These are phyloP conservation scores for Venturia asperata DNA, from an alignment of 2,329 filamentous ascomycete species.

Conservation along the genomic window DNA sequence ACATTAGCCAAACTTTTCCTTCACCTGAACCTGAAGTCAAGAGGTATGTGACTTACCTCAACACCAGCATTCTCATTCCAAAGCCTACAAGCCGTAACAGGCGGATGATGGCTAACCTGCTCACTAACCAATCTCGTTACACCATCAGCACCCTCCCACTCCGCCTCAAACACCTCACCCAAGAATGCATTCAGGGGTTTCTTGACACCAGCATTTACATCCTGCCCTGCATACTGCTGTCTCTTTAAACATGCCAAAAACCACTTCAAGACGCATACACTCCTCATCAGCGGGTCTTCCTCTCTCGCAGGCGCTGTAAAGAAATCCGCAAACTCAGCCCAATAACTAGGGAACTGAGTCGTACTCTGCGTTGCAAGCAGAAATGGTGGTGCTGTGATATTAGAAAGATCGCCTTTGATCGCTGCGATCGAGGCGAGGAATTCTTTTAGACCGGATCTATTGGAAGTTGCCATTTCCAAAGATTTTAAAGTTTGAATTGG, in stretches of 20 bases:
- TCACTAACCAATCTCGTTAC: conserved; percentile 38
- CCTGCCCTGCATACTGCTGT: conserved; percentile 43
- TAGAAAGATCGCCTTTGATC: conserved; percentile 40
- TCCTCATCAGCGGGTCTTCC: conserved; percentile 34
- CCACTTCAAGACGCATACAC: conserved; percentile 43
- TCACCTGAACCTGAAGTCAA: conserved; percentile 15
- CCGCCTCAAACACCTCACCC: conserved; percentile 42
- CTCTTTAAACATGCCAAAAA: conserved; percentile 42
- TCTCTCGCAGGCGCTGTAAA: conserved; percentile 41
- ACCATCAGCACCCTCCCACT: conserved; percentile 23
- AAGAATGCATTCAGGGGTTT: conserved; percentile 47
- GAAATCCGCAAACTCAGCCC: conserved; percentile 40
- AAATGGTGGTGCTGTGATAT: conserved; percentile 43
- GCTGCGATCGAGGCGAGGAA: conserved; percentile 34
- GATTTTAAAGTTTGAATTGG: neutral
- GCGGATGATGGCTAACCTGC: conserved; percentile 43
- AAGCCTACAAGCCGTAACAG: conserved; percentile 41
- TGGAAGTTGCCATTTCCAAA: neutral
- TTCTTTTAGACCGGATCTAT: conserved; percentile 11
- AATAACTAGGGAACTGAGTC: conserved; percentile 41
- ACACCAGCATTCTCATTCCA: conserved; percentile 33
- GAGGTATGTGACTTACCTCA: neutral
- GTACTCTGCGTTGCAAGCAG: conserved; percentile 40
- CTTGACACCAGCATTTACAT: conserved; percentile 39
- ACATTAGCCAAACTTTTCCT: conserved; percentile 23